Percentiles rank a stretch among this genome's conserved stretches.
Conservation (phyloP, 495 filamentous ascomycete genomes). For the Penicillium lagena region DNA sequence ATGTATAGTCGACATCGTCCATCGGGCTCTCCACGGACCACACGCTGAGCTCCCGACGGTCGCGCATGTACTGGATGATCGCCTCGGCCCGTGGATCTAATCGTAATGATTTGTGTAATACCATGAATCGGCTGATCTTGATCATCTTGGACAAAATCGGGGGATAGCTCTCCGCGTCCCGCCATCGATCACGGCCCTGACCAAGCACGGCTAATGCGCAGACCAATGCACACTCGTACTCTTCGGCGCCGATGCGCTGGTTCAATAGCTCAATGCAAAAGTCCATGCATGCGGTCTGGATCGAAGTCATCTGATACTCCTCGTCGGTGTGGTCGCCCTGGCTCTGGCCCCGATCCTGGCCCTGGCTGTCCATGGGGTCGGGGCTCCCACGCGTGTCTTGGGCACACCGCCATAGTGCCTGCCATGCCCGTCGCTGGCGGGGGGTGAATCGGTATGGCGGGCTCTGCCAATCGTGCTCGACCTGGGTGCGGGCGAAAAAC, state of each 20-base stretch:
- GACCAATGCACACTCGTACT: constrained; percentile 8
- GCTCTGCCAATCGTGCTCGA: constrained; percentile 1
- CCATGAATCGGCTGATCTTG: constrained; percentile 5
- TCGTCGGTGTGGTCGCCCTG: no score
- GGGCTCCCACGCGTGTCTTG: no score
- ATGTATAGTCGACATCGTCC: no score
- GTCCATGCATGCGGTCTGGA: neutral
- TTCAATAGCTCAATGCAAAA: constrained; percentile 14
- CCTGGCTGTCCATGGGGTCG: no score
- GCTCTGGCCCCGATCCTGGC: no score
- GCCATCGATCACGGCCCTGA: neutral
- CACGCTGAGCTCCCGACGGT: no score
- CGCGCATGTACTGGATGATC: neutral
- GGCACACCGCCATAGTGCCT: neutral
- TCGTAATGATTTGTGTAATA: constrained; percentile 3
- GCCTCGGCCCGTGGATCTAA: neutral
- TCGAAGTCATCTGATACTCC: no score
- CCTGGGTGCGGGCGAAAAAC: constrained; percentile 9
- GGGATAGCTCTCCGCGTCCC: neutral
- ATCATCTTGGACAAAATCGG: constrained; percentile 2
- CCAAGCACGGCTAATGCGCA: constrained; percentile 2
- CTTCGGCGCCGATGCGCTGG: neutral
- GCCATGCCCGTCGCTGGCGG: neutral
- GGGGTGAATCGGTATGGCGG: neutral
- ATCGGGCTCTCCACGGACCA: no score